Percentiles rank a stretch among this genome's conserved stretches.
Conservation (phyloP, 495 filamentous ascomycete species). For the Pseudoneurospora amorphoporcata region DNA sequence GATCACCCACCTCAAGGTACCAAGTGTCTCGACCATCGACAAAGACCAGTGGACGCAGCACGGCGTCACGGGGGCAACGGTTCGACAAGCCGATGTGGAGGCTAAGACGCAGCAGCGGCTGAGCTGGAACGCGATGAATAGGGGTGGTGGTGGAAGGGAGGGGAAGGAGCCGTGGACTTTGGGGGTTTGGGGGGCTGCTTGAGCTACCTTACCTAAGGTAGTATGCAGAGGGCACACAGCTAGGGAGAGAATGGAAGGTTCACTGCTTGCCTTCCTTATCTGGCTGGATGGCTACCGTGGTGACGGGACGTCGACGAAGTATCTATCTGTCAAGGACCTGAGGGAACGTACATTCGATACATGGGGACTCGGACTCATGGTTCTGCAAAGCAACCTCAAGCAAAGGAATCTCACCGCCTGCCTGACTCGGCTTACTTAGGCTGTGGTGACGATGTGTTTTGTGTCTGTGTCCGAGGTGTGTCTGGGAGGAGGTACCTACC, state of each 20-base stretch:
- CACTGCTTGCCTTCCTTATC: neutral
- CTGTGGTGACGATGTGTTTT: neutral
- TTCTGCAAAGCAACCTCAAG: too few relatives aligned
- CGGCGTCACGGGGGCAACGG: constrained; percentile 58
- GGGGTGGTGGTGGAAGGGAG: constrained; percentile 38
- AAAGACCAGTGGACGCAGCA: constrained; percentile 73
- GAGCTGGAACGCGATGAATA: constrained; percentile 46
- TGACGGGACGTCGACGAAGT: neutral
- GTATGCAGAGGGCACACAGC: too few relatives aligned
- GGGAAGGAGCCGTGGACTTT: constrained; percentile 59
- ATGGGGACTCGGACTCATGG: too few relatives aligned
- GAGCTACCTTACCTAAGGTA: too few relatives aligned
- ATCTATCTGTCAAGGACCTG: too few relatives aligned
- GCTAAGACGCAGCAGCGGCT: constrained; percentile 44
- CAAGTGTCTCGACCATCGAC: constrained; percentile 73
- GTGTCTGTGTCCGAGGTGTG: too few relatives aligned
- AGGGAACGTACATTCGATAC: neutral
- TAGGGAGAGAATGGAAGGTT: too few relatives aligned
- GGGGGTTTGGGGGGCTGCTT: constrained; percentile 57
- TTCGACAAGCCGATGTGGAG: constrained; percentile 48
- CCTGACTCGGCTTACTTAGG: neutral
- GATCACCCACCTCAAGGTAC: constrained; percentile 64
- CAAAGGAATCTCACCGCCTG: neutral
- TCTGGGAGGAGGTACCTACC: neutral
- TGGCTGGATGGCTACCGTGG: neutral